Conservation (phyloP, 306 rosid genomes). For the Ceratonia siliqua region DNA sequence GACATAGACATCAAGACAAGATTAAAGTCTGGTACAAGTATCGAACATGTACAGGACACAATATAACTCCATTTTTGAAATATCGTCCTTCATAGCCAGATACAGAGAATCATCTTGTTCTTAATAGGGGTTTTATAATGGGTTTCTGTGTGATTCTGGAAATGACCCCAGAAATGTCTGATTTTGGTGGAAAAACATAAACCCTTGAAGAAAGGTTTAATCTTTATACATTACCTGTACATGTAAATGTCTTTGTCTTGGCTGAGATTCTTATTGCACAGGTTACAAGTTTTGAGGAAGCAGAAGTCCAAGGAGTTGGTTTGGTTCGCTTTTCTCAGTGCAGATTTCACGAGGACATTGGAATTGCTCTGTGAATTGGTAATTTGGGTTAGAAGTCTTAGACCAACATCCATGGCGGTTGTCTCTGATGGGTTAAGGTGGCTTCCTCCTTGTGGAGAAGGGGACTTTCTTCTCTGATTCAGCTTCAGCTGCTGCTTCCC, state of each 20-base stretch:
- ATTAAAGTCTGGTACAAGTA: too few species aligned
- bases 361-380: constrained; percentile 25
- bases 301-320: constrained; percentile 31
- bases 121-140: too few species aligned
- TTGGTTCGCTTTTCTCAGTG: constrained; percentile 31
- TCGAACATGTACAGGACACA: too few species aligned
- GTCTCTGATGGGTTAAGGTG: neutral
- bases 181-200: too few species aligned
- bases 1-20: too few species aligned
- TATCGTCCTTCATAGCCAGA: too few species aligned
- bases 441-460: neutral
- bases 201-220: neutral
- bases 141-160: too few species aligned
- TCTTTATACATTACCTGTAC: constrained; percentile 55
- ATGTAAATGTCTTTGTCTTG: constrained; percentile 56
- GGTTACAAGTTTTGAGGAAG: constrained; percentile 50
- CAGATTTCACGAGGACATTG: constrained; percentile 24
- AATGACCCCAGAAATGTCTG: too few species aligned
- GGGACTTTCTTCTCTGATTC: neutral
- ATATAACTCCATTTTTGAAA: too few species aligned
- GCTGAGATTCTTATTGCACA: constrained; percentile 44
- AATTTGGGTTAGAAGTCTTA: constrained; percentile 43
- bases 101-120: too few species aligned
- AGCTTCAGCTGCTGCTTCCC: neutral
- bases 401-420: constrained; percentile 40